phyloP scores from a whole-genome alignment of 345 rosid genomes.

The Brassica rapa region DNA sequence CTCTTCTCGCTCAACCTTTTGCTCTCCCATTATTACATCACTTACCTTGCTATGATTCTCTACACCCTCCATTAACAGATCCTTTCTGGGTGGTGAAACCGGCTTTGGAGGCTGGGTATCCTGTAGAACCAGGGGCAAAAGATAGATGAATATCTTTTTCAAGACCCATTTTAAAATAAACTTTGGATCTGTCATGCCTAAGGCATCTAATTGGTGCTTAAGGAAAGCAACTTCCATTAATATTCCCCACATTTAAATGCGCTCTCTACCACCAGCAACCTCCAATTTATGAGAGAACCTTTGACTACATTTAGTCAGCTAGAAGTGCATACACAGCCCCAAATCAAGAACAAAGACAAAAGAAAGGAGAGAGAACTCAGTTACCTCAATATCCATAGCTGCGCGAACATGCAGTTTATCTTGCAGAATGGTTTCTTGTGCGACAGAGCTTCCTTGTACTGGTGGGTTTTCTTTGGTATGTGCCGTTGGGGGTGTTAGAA shows the following conservation, averaged over 20 bases:
- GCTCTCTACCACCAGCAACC: background rate
- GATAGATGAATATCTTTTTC: background rate
- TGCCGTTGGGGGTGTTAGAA: slow-evolving; percentile 49
- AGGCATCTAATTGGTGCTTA: slow-evolving; percentile 8
- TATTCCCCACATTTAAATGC: background rate
- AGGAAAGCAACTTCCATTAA: slow-evolving; percentile 12
- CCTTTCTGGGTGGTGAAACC: slow-evolving; percentile 52
- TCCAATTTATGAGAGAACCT: background rate
- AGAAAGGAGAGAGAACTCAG: slow-evolving; percentile 14
- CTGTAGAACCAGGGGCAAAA: slow-evolving; percentile 45
- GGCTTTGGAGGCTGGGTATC: slow-evolving; percentile 51
- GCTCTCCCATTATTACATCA: slow-evolving; percentile 51
- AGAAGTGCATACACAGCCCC: background rate
- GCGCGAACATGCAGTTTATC: slow-evolving; percentile 49
- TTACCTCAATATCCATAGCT: slow-evolving; percentile 56
- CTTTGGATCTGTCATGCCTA: background rate
- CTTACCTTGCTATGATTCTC: slow-evolving; percentile 51
- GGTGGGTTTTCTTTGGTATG: slow-evolving; percentile 55
- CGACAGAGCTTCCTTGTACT: slow-evolving; percentile 55
- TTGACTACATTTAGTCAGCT: slow-evolving; percentile 10
- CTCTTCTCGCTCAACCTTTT: slow-evolving; percentile 90
- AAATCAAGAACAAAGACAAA: slow-evolving; percentile 7
- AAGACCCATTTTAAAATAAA: slow-evolving; percentile 5
- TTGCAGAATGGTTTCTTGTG: slow-evolving; percentile 21
- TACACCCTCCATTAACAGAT: slow-evolving; percentile 47